Conservation (phyloP, 164 flowering plant genomes). For the Santalum album region DNA sequence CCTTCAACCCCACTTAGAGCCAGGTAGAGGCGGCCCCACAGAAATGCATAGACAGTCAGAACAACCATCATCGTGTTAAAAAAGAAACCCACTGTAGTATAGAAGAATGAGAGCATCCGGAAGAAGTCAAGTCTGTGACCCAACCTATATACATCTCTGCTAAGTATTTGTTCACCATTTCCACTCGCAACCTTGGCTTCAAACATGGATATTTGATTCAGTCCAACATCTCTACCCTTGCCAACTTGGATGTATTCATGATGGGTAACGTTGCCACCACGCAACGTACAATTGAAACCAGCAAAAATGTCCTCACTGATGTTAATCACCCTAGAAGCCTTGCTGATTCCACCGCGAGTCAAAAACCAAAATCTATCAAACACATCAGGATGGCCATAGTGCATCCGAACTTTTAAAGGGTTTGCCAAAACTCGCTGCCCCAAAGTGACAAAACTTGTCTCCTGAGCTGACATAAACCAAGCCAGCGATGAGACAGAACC, state of each 20-base stretch:
- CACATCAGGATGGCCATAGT: slow-evolving; percentile 70
- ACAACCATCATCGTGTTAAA: slow-evolving; percentile 53
- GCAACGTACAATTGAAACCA: slow-evolving; percentile 60
- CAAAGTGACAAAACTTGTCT: slow-evolving; percentile 61
- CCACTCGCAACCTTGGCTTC: slow-evolving; percentile 75
- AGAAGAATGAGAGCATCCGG: slow-evolving; percentile 58
- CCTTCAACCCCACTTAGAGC: slow-evolving; percentile 56
- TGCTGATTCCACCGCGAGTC: slow-evolving; percentile 61
- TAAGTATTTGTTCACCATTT: slow-evolving; percentile 62
- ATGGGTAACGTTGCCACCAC: slow-evolving; percentile 63
- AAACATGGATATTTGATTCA: slow-evolving; percentile 64
- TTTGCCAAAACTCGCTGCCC: slow-evolving; percentile 68
- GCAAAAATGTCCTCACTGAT: slow-evolving; percentile 72
- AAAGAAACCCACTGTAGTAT: slow-evolving; percentile 57
- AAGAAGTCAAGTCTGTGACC: slow-evolving; percentile 66
- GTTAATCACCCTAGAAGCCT: slow-evolving; percentile 63
- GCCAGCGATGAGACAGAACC: slow-evolving; percentile 70
- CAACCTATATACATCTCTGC: slow-evolving; percentile 62
- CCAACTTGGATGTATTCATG: slow-evolving; percentile 70
- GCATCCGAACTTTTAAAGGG: slow-evolving; percentile 59
- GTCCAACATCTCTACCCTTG: slow-evolving; percentile 64
- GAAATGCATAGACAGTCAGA: slow-evolving; percentile 50
- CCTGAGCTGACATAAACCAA: slow-evolving; percentile 74
- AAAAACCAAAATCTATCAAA: slow-evolving; percentile 65
- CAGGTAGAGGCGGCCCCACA: slow-evolving; percentile 66